Evolutionary conservation across 2,329 filamentous ascomycete genomes (phyloP), one percentile per base, ranked within the genome.

Genomic region (Fusarium foetens): DNA sequence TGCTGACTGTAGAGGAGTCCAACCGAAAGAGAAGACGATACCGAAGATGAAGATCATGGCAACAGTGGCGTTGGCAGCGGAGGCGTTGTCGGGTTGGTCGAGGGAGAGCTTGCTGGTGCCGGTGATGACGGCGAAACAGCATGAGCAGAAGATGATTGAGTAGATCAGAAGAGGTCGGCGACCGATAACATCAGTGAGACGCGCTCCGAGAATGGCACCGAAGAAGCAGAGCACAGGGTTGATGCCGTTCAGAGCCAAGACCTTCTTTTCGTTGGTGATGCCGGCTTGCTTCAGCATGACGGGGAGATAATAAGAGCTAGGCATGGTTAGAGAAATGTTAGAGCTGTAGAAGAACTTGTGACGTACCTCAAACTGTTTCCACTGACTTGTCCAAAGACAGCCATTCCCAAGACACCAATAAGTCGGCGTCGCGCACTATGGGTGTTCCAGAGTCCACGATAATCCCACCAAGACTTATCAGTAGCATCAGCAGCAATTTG

Each of bases 401-500:
- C 83, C 79, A 88, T 86, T 29, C 84, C 83, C 42, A 87, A 77
- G 19, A 88, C 86, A 66, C 84, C 86, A 21, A 86, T 80, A 14
- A 89, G 82, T 17, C 87, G 83, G 48, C 85, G 85, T 27, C 84
- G 81, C 3, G 85, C 84, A 4, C 83, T 83, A 48, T 82, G 82
- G 8, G 81, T 85, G 74, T 85, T 85, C 81, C 86, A 86, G 1
- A 88, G 81, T 63, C 86, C 86, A 52, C 82, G 80, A 71, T 88
- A 89, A 73, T 89, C 86, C 84, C 85, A 88, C 85, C 86, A 88
- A 52, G 83, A 81, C 80, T 88, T 88, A 66, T 88, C 86, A 3
- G 85, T 85, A 12, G 84, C 86, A 57, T 87, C 83, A 12, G 80
- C 80, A n/a, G 83, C 82, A 55, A 85, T 84, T 59, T 84, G 82